Conservation (phyloP, 805 yeast species). For the Suhomyces xylopsoci region DNA sequence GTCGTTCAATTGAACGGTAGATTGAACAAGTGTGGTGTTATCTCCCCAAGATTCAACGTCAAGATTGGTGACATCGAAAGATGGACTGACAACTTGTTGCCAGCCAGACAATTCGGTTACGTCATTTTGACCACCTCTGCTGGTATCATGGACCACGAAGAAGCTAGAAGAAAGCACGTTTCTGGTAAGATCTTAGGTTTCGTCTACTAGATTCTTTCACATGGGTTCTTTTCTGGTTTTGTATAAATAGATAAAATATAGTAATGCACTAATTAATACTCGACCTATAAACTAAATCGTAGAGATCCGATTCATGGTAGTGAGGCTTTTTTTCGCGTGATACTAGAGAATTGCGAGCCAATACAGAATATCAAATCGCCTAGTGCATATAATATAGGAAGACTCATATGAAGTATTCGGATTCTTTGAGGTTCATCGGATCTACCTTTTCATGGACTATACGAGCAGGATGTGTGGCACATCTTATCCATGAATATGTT, state of each 20-base stretch:
- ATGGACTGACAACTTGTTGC: conserved; percentile 29
- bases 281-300: neutral
- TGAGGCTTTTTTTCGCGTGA: neutral
- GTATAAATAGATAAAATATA: conserved; percentile 5
- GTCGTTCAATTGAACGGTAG: conserved; percentile 97
- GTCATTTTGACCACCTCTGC: conserved; percentile 27
- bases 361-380: neutral
- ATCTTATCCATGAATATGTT: conserved; percentile 61
- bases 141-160: conserved; percentile 29
- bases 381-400: neutral
- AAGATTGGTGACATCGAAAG: conserved; percentile 23
- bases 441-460: conserved; percentile 48
- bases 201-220: conserved; percentile 14
- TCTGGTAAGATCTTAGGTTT: conserved; percentile 27
- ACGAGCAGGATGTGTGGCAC: conserved; percentile 62
- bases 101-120: conserved; percentile 26
- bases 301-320: neutral
- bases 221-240: neutral
- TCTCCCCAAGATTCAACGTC: conserved; percentile 27
- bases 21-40: conserved; percentile 31
- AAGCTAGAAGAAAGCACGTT: conserved; percentile 28
- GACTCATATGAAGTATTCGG: conserved; percentile 4
- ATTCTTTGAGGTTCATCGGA: conserved; percentile 23
- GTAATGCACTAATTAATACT: neutral
- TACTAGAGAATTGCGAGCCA: neutral